phyloP scores from a whole-genome alignment of 1,284 basidiomycete genomes.

The Singerocomus rubriflavus region DNA sequence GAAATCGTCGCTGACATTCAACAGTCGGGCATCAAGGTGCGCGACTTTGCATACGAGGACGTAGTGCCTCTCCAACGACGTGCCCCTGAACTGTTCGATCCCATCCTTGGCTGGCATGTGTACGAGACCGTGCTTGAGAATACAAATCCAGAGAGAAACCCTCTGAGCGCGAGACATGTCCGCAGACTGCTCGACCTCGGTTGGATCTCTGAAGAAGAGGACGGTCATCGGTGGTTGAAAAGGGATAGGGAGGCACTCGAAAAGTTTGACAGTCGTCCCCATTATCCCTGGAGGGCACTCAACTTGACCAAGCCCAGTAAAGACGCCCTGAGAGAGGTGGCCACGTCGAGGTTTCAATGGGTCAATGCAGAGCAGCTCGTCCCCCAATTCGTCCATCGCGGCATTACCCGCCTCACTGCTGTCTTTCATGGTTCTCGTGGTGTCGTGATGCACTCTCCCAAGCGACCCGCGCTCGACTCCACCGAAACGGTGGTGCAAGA shows the following conservation, averaged over 20 bases:
- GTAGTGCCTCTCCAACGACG: constrained; percentile 10
- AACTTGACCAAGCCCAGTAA: constrained; percentile 26
- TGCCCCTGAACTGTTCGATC: constrained; percentile 43
- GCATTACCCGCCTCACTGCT: constrained; percentile 23
- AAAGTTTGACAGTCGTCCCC: constrained; percentile 34
- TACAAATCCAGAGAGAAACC: constrained; percentile 27
- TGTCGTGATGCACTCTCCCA: constrained; percentile 15
- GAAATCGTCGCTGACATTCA: constrained; percentile 35
- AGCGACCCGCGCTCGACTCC: constrained; percentile 21
- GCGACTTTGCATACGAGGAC: constrained; percentile 45
- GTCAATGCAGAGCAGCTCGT: constrained; percentile 32
- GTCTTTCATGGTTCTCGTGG: constrained; percentile 13
- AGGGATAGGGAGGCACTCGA: constrained; percentile 44
- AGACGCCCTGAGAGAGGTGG: constrained; percentile 28
- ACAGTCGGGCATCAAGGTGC: constrained; percentile 46
- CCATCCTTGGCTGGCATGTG: constrained; percentile 31
- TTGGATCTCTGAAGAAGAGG: constrained; percentile 46
- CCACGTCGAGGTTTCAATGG: constrained; percentile 30
- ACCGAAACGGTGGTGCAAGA: constrained; percentile 13
- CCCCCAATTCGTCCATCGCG: constrained; percentile 28
- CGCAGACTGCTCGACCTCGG: constrained; percentile 46
- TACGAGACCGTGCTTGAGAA: constrained; percentile 32
- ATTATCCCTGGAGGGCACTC: constrained; percentile 30
- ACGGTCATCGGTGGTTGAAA: constrained; percentile 36
- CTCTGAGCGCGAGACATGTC: constrained; percentile 44